These are phyloP conservation scores for Neurospora sp. DNA, from an alignment of 495 filamentous ascomycete species.

Conservation along the genomic window DNA sequence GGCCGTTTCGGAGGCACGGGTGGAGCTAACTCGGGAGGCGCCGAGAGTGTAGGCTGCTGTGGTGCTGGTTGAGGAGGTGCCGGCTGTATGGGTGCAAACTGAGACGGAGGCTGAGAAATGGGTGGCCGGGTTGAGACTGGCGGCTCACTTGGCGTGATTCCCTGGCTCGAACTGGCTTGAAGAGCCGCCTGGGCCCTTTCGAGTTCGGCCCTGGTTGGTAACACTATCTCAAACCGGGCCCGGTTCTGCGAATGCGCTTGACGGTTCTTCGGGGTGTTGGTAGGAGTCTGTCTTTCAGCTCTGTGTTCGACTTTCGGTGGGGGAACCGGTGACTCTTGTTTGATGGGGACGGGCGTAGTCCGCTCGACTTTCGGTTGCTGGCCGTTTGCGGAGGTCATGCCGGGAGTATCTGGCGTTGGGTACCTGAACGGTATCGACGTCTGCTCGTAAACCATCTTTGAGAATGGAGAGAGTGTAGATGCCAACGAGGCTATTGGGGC, in stretches of 20 bases:
- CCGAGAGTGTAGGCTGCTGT: background rate
- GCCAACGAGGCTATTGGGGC: conserved; percentile 10
- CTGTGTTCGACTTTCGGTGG: conserved; percentile 11
- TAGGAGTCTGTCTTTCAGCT: background rate
- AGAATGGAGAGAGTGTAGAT: conserved; percentile 29
- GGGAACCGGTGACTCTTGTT: conserved; percentile 5
- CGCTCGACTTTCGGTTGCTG: conserved; percentile 1
- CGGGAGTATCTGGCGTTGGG: conserved; percentile 23
- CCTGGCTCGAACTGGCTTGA: background rate
- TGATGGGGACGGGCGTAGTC: conserved; percentile 7
- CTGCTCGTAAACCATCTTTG: conserved; percentile 36
- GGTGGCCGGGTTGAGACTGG: background rate
- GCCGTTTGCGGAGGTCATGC: conserved; percentile 5
- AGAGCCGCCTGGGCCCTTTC: conserved; percentile 8
- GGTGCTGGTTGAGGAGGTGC: background rate
- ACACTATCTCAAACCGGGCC: conserved; percentile 20
- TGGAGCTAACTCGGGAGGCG: background rate
- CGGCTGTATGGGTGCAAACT: background rate
- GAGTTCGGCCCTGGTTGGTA: conserved; percentile 24
- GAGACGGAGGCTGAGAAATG: background rate
- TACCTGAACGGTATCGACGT: conserved; percentile 28
- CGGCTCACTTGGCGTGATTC: background rate
- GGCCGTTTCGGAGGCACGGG: background rate
- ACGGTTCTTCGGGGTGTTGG: conserved; percentile 9
- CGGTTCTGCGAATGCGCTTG: conserved; percentile 19